Evolutionary conservation across 2,329 filamentous ascomycete genomes (phyloP), one percentile per base, ranked within the genome.

Genomic region (Claviceps maximensis): DNA sequence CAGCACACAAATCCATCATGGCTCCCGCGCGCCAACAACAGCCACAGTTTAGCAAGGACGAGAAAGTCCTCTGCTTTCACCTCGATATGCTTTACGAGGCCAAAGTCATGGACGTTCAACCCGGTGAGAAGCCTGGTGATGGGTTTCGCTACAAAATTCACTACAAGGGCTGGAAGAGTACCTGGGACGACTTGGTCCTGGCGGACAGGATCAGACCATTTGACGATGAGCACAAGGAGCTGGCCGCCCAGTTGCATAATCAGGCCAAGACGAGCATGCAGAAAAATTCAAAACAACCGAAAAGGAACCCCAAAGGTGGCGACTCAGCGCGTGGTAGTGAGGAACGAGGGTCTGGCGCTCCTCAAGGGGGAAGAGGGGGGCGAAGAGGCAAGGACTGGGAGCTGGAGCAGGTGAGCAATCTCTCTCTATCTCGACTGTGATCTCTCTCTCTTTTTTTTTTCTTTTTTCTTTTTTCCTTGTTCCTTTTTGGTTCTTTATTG

Each of bases 141-240:
- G 82, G 85, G 36, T 89, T 82, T 65, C 82, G 89, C 67, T 98
- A 95, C 73, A 87, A 87, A 65, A 87, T 98, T 53, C 93, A 98
- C 71, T 98, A 98, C 75, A 97, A 97, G 71, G 93, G 93, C 64
- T 98, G 93, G 93, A 98, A 98, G 76, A 90, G 91, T 69, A 96
- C 89, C 78, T 98, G 93, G 93, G 93, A 98, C 72, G 93, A 98
- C 72, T 97, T 91, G 91, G 93, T 97, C 46, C 82, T 87, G 23
- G 84, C 89, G 69, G 91, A 97, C 67, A 87, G 93, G 59, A 84
- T 98, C 56, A 85, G 90, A 65, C 96, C 96, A 72, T 86, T 91
- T 67, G 95, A 84, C 50, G 89, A 95, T 53, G 93, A 97, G 71
- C 96, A 97, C 71, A 87, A 88, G 65, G 89, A 95, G 65, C 79